phyloP scores from a whole-genome alignment of 352 stramenopile species.

The Phytopythium oedochilum region DNA sequence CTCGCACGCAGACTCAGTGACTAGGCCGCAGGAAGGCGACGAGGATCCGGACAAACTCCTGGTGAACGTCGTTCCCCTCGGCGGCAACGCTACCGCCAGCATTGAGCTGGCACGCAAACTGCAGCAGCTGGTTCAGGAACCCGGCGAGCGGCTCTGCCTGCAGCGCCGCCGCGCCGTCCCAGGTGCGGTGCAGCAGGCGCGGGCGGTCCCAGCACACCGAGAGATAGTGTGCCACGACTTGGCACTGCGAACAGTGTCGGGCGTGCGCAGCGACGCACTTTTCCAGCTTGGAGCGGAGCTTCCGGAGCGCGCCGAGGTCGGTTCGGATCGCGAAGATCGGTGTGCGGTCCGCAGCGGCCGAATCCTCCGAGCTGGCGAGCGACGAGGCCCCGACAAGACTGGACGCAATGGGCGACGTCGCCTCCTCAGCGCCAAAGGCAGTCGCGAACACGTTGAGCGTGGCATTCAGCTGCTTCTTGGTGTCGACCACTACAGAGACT shows the following conservation, averaged over 20 bases:
- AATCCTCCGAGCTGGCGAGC: neutral
- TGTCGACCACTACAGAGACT: slow-evolving; percentile 13
- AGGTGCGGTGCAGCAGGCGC: slow-evolving; percentile 23
- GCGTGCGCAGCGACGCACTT: slow-evolving; percentile 11
- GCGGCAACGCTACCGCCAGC: neutral
- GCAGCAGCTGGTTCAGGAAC: slow-evolving; percentile 30
- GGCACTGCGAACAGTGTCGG: slow-evolving; percentile 23
- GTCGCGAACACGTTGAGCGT: slow-evolving; percentile 22
- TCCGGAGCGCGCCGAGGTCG: slow-evolving; percentile 23
- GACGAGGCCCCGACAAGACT: neutral
- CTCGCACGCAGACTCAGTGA: slow-evolving; percentile 4
- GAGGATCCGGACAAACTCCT: slow-evolving; percentile 21
- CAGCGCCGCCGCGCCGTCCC: slow-evolving; percentile 26
- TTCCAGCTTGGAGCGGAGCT: slow-evolving; percentile 22
- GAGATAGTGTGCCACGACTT: slow-evolving; percentile 27
- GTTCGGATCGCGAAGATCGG: slow-evolving; percentile 21
- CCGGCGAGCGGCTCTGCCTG: slow-evolving; percentile 20
- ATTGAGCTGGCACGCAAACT: slow-evolving; percentile 17
- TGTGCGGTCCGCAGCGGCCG: slow-evolving; percentile 10
- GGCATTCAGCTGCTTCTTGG: slow-evolving; percentile 16
- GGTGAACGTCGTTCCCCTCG: slow-evolving; percentile 13
- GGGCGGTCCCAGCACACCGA: slow-evolving; percentile 29
- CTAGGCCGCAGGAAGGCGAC: slow-evolving; percentile 24
- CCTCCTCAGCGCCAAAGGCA: neutral
- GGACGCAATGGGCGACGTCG: neutral